Evolutionary conservation across 2,329 filamentous ascomycete genomes (phyloP), one percentile per base, ranked within the genome.

Genomic region (Colletotrichum sp.): DNA sequence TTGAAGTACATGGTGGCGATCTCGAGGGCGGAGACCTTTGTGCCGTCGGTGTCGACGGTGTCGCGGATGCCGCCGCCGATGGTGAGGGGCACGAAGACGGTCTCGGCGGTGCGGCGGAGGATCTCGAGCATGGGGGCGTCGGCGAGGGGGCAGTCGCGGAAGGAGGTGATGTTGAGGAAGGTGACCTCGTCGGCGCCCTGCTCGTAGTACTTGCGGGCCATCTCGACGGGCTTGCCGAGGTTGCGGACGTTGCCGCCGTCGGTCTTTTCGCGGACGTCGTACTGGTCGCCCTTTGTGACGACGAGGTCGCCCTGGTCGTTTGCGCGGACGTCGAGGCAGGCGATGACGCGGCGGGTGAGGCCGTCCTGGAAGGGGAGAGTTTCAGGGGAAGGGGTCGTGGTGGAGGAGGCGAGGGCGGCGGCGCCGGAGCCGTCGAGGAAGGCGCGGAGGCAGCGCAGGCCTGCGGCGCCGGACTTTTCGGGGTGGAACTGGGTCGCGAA

Each of bases 1-100:
- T 96, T 94, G 91, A 99, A 99, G 89, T 99, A 99, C 91, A 99
- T 94, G 63, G 94, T 96, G 24, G 97, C 97, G 77, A 99, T 95
- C 80, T 98, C 94, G 16, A 99, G 92, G 1, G 97, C 97, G 4
- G 95, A 93, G n/a, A 98, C 93, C 77, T 92, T 92, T 64, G 93
- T 95, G 58, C 95, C 95, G 84, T 98, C 96, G 0, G 93, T 93
- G 85, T 99, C 97, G 72, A 96, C 91, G 0, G 96, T 97, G 85
- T 99, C 96, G 80, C 95, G 92, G 82, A 99, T 99, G 32, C 98
- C 97, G 78, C 97, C 98, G 71, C 98, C 97, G 77, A 99, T 94
- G 13, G 97, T 99, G 77, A 99, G 88, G 4, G 97, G 97, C 4
- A 99, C 97, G 82, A 99, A 99, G 58, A 99, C 96, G 1, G 95